Evolutionary conservation across 495 filamentous ascomycete genomes (phyloP).

Genomic region (Daldinia loculata): DNA sequence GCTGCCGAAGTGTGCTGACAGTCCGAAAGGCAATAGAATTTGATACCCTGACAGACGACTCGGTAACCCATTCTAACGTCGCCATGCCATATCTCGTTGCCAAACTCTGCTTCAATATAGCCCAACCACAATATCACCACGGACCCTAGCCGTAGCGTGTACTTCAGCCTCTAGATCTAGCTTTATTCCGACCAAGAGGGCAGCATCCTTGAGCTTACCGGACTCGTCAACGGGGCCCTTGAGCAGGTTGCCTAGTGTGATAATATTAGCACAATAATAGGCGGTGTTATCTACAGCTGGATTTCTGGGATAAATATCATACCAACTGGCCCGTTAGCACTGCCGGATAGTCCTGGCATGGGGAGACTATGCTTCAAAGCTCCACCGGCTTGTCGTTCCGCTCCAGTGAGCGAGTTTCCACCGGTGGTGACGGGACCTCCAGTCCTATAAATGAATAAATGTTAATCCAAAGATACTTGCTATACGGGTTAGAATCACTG

Average conservation of each 20-base stretch:
- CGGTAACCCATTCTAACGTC: constrained; percentile 27
- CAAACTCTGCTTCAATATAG: constrained; percentile 28
- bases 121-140: constrained; percentile 42
- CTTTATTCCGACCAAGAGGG: constrained; percentile 56
- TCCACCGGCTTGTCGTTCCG: constrained; percentile 16
- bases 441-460: constrained; percentile 9
- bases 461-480: neutral
- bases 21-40: constrained; percentile 1
- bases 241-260: constrained; percentile 45
- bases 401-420: constrained; percentile 23
- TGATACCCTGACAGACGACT: constrained; percentile 13
- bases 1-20: constrained; percentile 13
- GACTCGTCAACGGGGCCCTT: constrained; percentile 53
- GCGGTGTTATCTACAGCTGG: neutral
- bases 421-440: constrained; percentile 28
- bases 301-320: neutral
- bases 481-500: constrained; percentile 10
- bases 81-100: constrained; percentile 13
- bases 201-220: constrained; percentile 53
- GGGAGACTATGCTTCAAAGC: constrained; percentile 39
- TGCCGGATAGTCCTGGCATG: constrained; percentile 49
- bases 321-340: constrained; percentile 48
- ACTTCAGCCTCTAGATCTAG: constrained; percentile 44
- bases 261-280: neutral
- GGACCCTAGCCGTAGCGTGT: constrained; percentile 39